Percentiles rank a stretch among this genome's conserved stretches.
Conservation (phyloP, 2,329 filamentous ascomycete genomes). For the Tolypocladium nubicola region DNA sequence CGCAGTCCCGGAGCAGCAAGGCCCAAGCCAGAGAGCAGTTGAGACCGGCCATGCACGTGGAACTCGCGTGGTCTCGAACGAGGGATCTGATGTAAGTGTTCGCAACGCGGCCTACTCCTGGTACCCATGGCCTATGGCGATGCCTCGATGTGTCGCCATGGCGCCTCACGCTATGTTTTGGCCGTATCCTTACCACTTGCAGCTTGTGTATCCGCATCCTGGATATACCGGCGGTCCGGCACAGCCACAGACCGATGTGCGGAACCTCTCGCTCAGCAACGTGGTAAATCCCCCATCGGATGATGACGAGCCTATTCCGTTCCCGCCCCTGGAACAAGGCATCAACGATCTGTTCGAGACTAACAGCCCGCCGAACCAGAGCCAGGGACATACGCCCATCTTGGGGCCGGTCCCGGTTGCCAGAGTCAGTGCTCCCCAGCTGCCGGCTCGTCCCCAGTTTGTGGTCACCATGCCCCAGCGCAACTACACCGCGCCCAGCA, state of each 20-base stretch:
- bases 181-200: neutral
- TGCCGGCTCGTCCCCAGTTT: neutral
- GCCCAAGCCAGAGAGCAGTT: neutral
- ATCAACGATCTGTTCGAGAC: neutral
- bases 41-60: neutral
- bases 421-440: neutral
- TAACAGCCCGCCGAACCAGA: neutral
- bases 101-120: neutral
- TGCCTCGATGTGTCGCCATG: neutral
- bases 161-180: neutral
- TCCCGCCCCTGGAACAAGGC: neutral
- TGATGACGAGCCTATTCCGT: neutral
- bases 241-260: neutral
- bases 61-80: neutral
- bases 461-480: neutral
- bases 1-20: slow-evolving; percentile 1
- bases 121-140: neutral
- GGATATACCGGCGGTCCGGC: neutral
- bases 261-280: neutral
- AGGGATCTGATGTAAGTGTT: neutral
- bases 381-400: neutral
- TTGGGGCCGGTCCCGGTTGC: too few relatives aligned
- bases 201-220: neutral
- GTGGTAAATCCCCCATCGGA: neutral
- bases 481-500: neutral